phyloP scores from a whole-genome alignment of 2,329 filamentous ascomycete species.

The Trichoderma polysporum region DNA sequence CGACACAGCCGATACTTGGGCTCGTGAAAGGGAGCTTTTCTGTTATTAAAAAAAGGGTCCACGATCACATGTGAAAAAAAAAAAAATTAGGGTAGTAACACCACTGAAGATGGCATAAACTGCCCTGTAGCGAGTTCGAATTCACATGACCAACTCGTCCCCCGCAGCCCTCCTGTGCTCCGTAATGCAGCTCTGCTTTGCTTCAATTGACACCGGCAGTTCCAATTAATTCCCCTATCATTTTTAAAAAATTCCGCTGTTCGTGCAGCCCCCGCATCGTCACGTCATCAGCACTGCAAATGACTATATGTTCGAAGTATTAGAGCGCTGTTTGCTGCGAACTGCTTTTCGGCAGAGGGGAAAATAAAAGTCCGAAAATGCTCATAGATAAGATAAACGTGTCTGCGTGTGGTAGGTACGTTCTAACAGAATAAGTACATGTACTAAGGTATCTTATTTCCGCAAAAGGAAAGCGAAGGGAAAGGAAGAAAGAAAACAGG shows the following conservation, averaged over 20 bases:
- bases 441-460: not conserved
- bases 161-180: not conserved
- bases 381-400: not conserved
- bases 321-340: not conserved
- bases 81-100: not conserved
- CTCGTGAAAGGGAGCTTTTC: too few species aligned
- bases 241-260: not conserved
- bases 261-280: slow-evolving; percentile 12
- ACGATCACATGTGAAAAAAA: too few species aligned
- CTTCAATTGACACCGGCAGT: not conserved
- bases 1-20: too few species aligned
- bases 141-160: not conserved
- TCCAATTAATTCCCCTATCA: not conserved
- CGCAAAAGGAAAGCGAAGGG: not conserved
- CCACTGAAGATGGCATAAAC: not conserved
- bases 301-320: too few species aligned
- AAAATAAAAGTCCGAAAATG: not conserved
- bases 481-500: not conserved
- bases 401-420: too few species aligned
- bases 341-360: not conserved
- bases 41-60: too few species aligned
- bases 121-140: not conserved
- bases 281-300: slow-evolving; percentile 16
- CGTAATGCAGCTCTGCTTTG: slow-evolving; percentile 10
- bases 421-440: not conserved